Percentiles rank a stretch among this genome's conserved stretches.
Conservation (phyloP, 208 protist species). For the Leishmania arabica region DNA sequence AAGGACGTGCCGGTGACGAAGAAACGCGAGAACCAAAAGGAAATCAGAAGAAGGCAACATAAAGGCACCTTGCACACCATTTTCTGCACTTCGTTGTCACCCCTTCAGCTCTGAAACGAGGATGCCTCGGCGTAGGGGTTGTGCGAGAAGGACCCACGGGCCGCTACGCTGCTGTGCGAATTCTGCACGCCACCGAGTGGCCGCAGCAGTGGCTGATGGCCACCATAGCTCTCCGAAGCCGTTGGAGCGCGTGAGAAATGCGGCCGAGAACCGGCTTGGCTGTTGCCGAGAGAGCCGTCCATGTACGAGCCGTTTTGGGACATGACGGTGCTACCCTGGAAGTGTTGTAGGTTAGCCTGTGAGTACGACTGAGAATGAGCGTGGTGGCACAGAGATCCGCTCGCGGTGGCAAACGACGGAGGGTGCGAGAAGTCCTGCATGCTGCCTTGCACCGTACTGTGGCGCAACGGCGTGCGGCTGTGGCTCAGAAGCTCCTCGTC, state of each 20-base stretch:
- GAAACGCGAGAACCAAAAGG: conserved; percentile 4
- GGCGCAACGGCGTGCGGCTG: conserved; percentile 21
- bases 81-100: too few relatives aligned
- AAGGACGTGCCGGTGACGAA: neutral
- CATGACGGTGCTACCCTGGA: conserved; percentile 14
- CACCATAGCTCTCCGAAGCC: conserved; percentile 2
- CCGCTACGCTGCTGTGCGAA: conserved; percentile 12
- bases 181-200: conserved; percentile 15
- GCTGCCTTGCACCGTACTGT: conserved; percentile 10
- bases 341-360: conserved; percentile 4
- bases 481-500: conserved; percentile 26
- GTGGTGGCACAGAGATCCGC: conserved; percentile 12
- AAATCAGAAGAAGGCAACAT: neutral
- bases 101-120: conserved; percentile 37
- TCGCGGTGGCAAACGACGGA: conserved; percentile 13
- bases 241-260: neutral
- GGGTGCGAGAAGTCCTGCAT: conserved; percentile 24
- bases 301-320: conserved; percentile 23
- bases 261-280: neutral
- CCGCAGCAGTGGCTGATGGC: conserved; percentile 30
- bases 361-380: conserved; percentile 15
- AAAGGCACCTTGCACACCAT: too few relatives aligned
- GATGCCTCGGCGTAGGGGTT: conserved; percentile 78
- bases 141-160: conserved; percentile 50
- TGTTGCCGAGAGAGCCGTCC: conserved; percentile 16